Conservation (phyloP, 139 green algal genomes). For the Chlorella sorokiniana region DNA sequence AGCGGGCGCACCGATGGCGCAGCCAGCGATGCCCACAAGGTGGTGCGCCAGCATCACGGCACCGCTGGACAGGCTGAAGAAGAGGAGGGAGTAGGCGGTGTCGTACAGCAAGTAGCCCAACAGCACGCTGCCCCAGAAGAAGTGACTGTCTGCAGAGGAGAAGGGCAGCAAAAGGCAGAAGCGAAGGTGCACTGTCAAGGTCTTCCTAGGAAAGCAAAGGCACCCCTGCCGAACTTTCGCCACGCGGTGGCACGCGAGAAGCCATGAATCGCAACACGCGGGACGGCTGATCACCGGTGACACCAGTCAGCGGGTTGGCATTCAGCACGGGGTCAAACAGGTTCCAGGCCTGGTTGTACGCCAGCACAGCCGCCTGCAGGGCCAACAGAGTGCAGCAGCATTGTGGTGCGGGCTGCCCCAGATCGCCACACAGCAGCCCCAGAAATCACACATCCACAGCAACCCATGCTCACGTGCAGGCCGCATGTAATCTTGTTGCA, state of each 20-base stretch:
- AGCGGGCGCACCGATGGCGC: constrained; percentile 25
- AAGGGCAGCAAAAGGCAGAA: neutral
- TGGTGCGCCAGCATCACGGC: constrained; percentile 47
- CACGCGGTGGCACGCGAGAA: too few species aligned
- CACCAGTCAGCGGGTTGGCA: constrained; percentile 35
- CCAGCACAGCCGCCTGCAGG: constrained; percentile 35
- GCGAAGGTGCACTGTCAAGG: neutral
- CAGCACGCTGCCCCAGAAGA: constrained; percentile 26
- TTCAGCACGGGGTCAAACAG: constrained; percentile 33
- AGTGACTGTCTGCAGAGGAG: constrained; percentile 4
- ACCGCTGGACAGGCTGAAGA: constrained; percentile 11
- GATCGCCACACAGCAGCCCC: neutral
- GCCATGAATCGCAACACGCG: neutral
- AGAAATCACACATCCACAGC: neutral
- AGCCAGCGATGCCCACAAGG: constrained; percentile 42
- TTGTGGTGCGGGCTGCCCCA: too few species aligned
- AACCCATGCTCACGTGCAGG: constrained; percentile 17
- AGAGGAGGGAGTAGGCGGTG: constrained; percentile 37
- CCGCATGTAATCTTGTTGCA: constrained; percentile 41
- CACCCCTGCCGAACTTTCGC: too few species aligned
- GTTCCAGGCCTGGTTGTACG: constrained; percentile 29
- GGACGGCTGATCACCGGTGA: constrained; percentile 9
- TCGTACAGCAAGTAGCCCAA: constrained; percentile 46
- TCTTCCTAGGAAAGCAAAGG: too few species aligned
- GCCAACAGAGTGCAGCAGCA: neutral